phyloP scores from a whole-genome alignment of 495 filamentous ascomycete genomes.

The Neurospora pannonica region DNA sequence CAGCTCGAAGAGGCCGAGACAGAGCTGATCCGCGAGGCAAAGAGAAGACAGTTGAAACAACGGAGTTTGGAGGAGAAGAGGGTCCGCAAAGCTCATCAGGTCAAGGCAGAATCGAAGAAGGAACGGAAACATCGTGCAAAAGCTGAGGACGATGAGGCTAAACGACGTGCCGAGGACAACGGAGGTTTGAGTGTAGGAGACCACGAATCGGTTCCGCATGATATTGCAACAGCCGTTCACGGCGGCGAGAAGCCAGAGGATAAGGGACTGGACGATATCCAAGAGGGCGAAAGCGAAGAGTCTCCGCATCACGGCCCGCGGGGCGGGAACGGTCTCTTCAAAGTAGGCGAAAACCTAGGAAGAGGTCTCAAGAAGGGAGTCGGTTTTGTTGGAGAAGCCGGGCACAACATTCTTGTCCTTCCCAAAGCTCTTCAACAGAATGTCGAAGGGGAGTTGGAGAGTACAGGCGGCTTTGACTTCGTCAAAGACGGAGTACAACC shows the following conservation, averaged over 20 bases:
- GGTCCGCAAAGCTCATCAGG: constrained; percentile 38
- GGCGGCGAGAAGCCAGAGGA: constrained; percentile 25
- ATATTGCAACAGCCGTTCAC: constrained; percentile 54
- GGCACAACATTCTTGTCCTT: background rate
- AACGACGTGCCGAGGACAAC: constrained; percentile 51
- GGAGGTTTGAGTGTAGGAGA: constrained; percentile 73
- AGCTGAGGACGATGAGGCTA: constrained; percentile 46
- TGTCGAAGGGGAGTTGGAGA: constrained; percentile 47
- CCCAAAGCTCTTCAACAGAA: constrained; percentile 48
- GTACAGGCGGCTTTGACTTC: constrained; percentile 45
- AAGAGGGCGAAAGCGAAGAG: constrained; percentile 19
- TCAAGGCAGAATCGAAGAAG: constrained; percentile 38
- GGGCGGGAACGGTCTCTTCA: constrained; percentile 21
- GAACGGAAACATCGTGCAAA: constrained; percentile 38
- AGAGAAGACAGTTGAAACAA: constrained; percentile 64
- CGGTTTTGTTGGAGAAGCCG: constrained; percentile 37
- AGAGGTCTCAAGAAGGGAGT: constrained; percentile 32
- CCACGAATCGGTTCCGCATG: constrained; percentile 70
- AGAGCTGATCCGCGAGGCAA: constrained; percentile 66
- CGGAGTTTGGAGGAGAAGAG: constrained; percentile 54
- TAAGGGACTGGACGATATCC: constrained; percentile 17
- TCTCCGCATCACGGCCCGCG: constrained; percentile 8
- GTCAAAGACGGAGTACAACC: constrained; percentile 14
- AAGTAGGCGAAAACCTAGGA: constrained; percentile 28
- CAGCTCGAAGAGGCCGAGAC: constrained; percentile 78